Base-by-base conservation (phyloP, 2,329 filamentous ascomycete species). In the Cordyceps javanica region DNA sequence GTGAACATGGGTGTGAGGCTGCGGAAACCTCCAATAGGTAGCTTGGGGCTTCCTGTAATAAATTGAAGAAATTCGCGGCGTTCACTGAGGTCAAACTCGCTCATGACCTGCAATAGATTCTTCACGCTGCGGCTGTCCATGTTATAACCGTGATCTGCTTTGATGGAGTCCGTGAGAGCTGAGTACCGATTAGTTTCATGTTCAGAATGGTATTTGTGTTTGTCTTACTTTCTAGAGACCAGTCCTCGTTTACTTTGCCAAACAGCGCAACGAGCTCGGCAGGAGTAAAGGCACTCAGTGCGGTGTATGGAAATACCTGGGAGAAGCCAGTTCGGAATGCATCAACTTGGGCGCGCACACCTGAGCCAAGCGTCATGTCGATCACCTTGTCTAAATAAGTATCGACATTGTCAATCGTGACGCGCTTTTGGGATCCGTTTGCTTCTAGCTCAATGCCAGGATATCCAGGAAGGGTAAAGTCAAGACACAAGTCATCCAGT, bases 1-100 rank as follows among this genome's bases (percentile, higher is more conserved):
- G 94, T 99, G 70, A 99, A 97, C 87, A 97, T 97, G 21, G 94
- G 94, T 2, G 91, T 97, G 61, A 99, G 83, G 71, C 87, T 90
- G 77, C 95, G 96, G 82, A 99, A 99, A 60, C 94, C 94, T 78
- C 94, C 94, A 70, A 99, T 99, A 1, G 94, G 94, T 63, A 99
- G 86, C 75, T 97, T 97, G 57, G 94, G 94, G 70, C 94, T 99
- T 64, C 94, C 94, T 57, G 94, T 97, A 30, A 96, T 94, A 72
- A 99, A 99, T 68, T 99, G 94, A 64, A 99, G 77, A 75, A 99
- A 99, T 67, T 97, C 91, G 44, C 94, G 88, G 60, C 92, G 89
- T 69, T 95, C 84, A 45, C 85, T 73, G 2, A 81, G 73, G 8
- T 82, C 82, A 55, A 97, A 81, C 69, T 95, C 89, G 70, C 91